Evolutionary conservation across 345 rosid species (phyloP), one percentile per base, ranked within the genome.

Genomic region (Brassica carinata): DNA sequence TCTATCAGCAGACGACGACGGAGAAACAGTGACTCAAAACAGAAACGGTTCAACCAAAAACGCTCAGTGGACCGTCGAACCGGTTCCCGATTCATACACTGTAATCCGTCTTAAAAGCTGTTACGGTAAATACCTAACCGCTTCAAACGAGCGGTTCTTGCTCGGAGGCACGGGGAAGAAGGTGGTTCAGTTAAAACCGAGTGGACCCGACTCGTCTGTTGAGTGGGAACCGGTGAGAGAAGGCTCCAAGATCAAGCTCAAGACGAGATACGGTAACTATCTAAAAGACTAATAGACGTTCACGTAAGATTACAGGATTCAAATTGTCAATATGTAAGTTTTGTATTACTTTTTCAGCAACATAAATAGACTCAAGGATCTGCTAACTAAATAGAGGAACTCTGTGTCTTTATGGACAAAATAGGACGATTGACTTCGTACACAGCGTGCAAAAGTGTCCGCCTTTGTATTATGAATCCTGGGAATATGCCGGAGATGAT

Each of bases 191-290:
- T 65, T 87, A 0, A 72, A 84, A 11, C 87, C 86, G 30, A 71
- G 77, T 26, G 83, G 86, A 26, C 86, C 79, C 11, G 97, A 93
- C 40, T 84, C 85, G 1, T 87, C 88, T 17, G 77, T 86, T 34
- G 94, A 88, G 77, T 92, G 98, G 98, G 94, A 94, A 58, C 94
- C 98, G 13, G 38, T 86, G 26, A 87, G 77, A 36, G 92, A 88
- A 58, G 96, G 87, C 2, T 73, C 76, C 26, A 84, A 63, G 68
- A 70, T 87, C 45, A 90, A 86, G 81, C 92, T 94, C 31, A 85
- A 78, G 84, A 88, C 95, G 0, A 77, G 89, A 1, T 67, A 80
- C 67, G 97, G 97, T 18, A 72, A 88, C 69, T 92, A 85, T 76
- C 79, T 94, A 77, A 83, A 94, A 59, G 98, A 29, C 31, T 29